phyloP scores from a whole-genome alignment of 805 yeast genomes.

The Peterozyma xylosa region DNA sequence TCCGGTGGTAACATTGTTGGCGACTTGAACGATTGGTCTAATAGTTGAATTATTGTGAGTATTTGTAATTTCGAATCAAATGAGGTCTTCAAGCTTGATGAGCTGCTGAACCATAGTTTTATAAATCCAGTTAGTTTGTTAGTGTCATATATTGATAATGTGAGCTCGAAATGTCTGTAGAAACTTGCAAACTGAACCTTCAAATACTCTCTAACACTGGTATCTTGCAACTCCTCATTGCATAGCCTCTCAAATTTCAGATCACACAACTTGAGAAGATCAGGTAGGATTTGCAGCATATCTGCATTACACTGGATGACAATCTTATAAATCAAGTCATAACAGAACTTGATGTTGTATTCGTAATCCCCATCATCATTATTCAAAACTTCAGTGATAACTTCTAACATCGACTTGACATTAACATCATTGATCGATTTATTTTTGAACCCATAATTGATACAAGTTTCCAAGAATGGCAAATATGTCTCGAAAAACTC shows the following conservation, averaged over 20 bases:
- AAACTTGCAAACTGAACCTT: conserved; percentile 33
- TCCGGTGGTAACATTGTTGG: conserved; percentile 21
- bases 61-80: conserved; percentile 49
- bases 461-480: conserved; percentile 40
- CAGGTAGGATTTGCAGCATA: conserved; percentile 24
- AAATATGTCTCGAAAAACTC: conserved; percentile 42
- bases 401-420: conserved; percentile 17
- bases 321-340: conserved; percentile 12
- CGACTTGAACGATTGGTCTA: too few relatives aligned
- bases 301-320: conserved; percentile 15
- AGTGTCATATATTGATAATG: conserved; percentile 30
- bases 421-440: conserved; percentile 10
- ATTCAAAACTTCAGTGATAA: conserved; percentile 16
- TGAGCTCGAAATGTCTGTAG: conserved; percentile 28
- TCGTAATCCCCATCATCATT: conserved; percentile 15
- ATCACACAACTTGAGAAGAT: conserved; percentile 22
- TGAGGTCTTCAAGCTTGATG: conserved; percentile 37
- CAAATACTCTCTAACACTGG: conserved; percentile 21
- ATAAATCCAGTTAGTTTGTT: conserved; percentile 29
- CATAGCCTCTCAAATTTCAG: too few relatives aligned
- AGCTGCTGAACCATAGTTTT: conserved; percentile 41
- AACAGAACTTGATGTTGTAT: conserved; percentile 8
- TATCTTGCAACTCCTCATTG: conserved; percentile 11
- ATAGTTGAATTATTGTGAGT: conserved; percentile 23
- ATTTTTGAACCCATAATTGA: conserved; percentile 33